Evolutionary conservation across 345 rosid species (phyloP).

Genomic region (Syzygium oleosum): DNA sequence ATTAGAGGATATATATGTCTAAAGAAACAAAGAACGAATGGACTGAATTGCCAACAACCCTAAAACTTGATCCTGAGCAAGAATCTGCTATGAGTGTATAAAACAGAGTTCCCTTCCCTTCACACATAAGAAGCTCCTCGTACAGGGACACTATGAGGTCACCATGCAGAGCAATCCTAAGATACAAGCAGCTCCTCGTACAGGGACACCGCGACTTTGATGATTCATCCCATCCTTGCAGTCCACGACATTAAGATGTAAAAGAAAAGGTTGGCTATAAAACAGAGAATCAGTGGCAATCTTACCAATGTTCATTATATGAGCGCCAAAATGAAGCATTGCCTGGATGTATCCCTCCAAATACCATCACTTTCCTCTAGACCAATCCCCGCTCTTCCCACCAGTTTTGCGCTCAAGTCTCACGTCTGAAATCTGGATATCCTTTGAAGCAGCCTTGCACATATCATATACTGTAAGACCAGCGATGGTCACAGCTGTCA

Average conservation of each 20-base stretch:
- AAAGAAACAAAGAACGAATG: not conserved
- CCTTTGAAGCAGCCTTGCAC: slow-evolving; percentile 98
- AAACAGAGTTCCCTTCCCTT: not conserved
- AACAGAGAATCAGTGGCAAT: not conserved
- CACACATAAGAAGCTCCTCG: not conserved
- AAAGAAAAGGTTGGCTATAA: not conserved
- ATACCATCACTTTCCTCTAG: slow-evolving; percentile 25
- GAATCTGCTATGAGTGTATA: not conserved
- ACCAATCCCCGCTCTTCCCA: slow-evolving; percentile 84
- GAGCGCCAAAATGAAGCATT: not conserved
- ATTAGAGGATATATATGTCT: not conserved
- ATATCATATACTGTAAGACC: slow-evolving; percentile 91
- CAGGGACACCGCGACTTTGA: not conserved
- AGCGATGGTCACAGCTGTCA: slow-evolving; percentile 75
- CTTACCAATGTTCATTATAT: not conserved
- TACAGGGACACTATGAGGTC: not conserved
- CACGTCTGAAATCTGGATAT: slow-evolving; percentile 47
- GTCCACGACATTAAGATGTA: not conserved
- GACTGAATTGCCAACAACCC: not conserved
- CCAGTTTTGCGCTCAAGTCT: slow-evolving; percentile 69
- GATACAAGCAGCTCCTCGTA: not conserved
- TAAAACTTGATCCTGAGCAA: not conserved
- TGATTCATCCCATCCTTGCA: not conserved
- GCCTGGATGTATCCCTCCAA: not conserved
- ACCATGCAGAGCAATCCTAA: not conserved